Conservation (phyloP, 2,329 filamentous ascomycete species). For the Coleophoma eucalyptorum region DNA sequence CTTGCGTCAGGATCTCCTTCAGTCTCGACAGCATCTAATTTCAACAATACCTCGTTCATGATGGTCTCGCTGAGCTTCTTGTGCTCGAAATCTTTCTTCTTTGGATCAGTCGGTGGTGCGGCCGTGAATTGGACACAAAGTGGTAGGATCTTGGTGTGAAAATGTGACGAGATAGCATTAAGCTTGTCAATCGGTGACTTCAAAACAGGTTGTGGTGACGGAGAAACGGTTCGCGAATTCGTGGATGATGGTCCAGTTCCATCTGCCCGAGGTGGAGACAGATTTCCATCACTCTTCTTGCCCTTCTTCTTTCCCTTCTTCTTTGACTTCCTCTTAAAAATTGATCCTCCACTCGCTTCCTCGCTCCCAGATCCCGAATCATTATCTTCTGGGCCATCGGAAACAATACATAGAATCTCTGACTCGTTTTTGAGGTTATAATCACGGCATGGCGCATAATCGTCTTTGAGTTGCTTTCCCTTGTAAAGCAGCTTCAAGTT, state of each 20-base stretch:
- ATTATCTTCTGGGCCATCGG: conserved; percentile 42
- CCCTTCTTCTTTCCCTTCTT: conserved; percentile 41
- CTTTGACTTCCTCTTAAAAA: conserved; percentile 28
- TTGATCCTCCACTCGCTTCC: conserved; percentile 31
- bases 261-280: conserved; percentile 12
- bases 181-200: conserved; percentile 57
- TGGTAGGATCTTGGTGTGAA: conserved; percentile 61
- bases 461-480: conserved; percentile 65
- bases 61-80: conserved; percentile 72
- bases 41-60: conserved; percentile 71
- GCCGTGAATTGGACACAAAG: conserved; percentile 58
- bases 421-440: conserved; percentile 60
- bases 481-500: conserved; percentile 70
- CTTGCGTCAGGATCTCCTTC: conserved; percentile 65
- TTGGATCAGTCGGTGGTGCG: conserved; percentile 59
- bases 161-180: conserved; percentile 60
- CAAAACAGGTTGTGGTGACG: conserved; percentile 28
- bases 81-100: conserved; percentile 71
- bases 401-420: conserved; percentile 56
- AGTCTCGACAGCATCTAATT: conserved; percentile 72
- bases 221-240: conserved; percentile 21
- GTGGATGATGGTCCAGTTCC: conserved; percentile 32
- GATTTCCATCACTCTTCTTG: conserved; percentile 23
- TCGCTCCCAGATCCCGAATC: conserved; percentile 38
- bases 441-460: conserved; percentile 49